Conservation (phyloP, 345 rosid species). For the Pistacia integerrima region DNA sequence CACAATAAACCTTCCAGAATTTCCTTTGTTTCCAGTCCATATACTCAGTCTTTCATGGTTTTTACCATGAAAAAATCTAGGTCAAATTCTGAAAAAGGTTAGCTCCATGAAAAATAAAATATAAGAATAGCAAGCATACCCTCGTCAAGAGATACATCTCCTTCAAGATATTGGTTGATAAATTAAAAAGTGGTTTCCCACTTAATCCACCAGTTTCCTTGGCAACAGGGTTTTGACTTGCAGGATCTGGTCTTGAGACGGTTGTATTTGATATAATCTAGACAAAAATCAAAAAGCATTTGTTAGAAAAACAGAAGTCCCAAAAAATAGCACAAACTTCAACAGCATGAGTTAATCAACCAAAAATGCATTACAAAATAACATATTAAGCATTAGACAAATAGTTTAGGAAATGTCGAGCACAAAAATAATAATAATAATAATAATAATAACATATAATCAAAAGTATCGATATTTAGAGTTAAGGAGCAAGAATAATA, state of each 20-base stretch:
- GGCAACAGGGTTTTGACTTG: slow-evolving; percentile 52
- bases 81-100: not conserved
- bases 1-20: not conserved
- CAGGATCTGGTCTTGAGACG: slow-evolving; percentile 80
- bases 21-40: not conserved
- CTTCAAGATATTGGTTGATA: slow-evolving; percentile 75
- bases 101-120: not conserved
- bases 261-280: slow-evolving; percentile 96
- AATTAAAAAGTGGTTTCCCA: slow-evolving; percentile 78
- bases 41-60: not conserved
- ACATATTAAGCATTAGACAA: not conserved
- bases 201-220: slow-evolving; percentile 90
- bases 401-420: not conserved
- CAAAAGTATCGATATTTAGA: not conserved
- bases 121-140: slow-evolving; percentile 51
- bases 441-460: not conserved
- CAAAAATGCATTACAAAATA: not conserved
- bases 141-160: slow-evolving; percentile 92
- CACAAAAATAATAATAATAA: not conserved
- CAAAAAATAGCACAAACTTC: not conserved
- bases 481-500: not conserved
- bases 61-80: not conserved
- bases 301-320: not conserved
- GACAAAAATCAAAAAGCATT: slow-evolving; percentile 14
- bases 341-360: not conserved